A percentile compares a stretch with the other conserved stretches of the same genome.
Conservation (phyloP, 75 land plant species). For the Pinus tabuliformis region DNA sequence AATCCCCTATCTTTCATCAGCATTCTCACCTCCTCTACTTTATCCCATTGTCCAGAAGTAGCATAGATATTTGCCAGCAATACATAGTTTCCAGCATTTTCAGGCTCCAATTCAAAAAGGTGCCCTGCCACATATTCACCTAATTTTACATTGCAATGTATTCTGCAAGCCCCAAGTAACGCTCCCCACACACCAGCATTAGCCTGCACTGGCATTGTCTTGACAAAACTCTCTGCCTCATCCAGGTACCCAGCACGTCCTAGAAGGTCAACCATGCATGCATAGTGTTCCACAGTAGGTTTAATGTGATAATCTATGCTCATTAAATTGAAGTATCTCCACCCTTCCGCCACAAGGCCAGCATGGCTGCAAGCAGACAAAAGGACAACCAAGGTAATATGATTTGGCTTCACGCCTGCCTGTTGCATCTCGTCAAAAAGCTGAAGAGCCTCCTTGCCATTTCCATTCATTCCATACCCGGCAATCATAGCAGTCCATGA, state of each 20-base stretch:
- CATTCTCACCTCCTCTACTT: background rate
- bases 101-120: background rate
- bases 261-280: background rate
- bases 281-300: background rate
- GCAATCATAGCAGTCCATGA: slow-evolving; percentile 53
- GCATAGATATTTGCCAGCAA: background rate
- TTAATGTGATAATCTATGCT: background rate
- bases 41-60: background rate
- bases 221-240: background rate
- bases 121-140: background rate
- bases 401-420: slow-evolving; percentile 15
- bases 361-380: slow-evolving; percentile 16
- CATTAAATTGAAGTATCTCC: background rate
- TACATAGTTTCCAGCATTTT: background rate
- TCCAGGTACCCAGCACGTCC: background rate
- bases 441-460: slow-evolving; percentile 33
- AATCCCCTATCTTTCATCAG: background rate
- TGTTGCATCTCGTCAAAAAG: slow-evolving; percentile 42
- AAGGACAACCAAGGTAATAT: slow-evolving; percentile 1
- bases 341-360: background rate
- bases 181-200: slow-evolving; percentile 1
- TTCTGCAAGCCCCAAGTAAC: background rate
- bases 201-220: background rate
- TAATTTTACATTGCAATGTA: background rate
- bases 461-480: slow-evolving; percentile 33